phyloP scores from a whole-genome alignment of 2,329 filamentous ascomycete species.

The Neonectria ditissima region DNA sequence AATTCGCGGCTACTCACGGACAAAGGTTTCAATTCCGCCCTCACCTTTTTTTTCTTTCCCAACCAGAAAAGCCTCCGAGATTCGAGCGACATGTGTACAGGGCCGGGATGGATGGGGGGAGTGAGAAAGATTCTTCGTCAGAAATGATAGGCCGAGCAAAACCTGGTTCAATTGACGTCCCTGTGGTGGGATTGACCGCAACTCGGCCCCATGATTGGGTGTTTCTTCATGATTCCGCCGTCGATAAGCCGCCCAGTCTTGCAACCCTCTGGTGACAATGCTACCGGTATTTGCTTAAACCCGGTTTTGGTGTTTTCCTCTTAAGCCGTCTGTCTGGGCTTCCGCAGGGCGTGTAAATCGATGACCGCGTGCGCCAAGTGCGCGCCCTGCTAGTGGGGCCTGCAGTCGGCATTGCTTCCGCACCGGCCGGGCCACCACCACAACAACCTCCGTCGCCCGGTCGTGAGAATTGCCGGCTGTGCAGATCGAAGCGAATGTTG shows the following conservation, averaged over 20 bases:
- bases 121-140: neutral
- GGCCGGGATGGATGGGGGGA: neutral
- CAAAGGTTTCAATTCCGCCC: slow-evolving; percentile 37
- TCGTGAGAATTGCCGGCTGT: neutral
- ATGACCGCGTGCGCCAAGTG: slow-evolving; percentile 1
- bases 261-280: neutral
- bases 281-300: neutral
- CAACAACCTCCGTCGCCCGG: neutral
- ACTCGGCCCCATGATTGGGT: neutral
- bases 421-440: slow-evolving; percentile 15
- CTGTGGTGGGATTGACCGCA: neutral
- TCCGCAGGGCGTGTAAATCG: neutral
- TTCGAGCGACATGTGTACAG: neutral
- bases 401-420: slow-evolving; percentile 23
- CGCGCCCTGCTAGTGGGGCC: slow-evolving; percentile 23
- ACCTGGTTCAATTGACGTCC: slow-evolving; percentile 3
- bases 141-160: neutral
- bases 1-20: slow-evolving; percentile 44
- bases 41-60: no score
- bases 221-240: neutral
- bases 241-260: neutral
- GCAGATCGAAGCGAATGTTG: neutral
- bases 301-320: neutral
- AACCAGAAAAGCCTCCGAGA: neutral
- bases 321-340: neutral